Evolutionary conservation across 2,329 filamentous ascomycete genomes (phyloP).

Genomic region (Fusarium floridanum): DNA sequence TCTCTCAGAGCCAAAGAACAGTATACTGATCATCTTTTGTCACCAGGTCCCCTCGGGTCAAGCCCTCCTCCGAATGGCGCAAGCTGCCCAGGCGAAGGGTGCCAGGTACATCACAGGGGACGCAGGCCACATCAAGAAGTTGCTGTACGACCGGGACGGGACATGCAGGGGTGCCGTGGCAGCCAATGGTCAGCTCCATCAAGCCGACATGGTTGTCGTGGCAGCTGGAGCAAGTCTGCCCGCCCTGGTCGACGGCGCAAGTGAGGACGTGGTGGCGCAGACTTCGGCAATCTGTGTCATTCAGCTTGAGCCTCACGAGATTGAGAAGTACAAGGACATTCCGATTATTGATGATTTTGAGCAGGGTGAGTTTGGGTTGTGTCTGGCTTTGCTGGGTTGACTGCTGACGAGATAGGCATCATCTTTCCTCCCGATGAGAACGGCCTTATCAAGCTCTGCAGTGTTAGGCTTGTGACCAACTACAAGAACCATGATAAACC

Average conservation of each 20-base stretch:
- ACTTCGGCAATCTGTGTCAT: conserved; percentile 75
- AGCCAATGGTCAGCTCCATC: conserved; percentile 59
- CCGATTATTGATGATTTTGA: conserved; percentile 51
- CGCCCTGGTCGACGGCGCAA: conserved; percentile 69
- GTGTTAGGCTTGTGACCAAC: conserved; percentile 65
- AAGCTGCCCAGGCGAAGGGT: conserved; percentile 43
- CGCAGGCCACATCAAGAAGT: conserved; percentile 37
- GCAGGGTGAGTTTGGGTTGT: conserved; percentile 22
- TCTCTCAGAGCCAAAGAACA: not conserved
- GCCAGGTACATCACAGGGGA: conserved; percentile 48
- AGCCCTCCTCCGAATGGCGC: conserved; percentile 50
- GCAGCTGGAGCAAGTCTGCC: conserved; percentile 77
- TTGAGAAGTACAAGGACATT: conserved; percentile 61
- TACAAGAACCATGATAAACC: conserved; percentile 52
- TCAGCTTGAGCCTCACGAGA: conserved; percentile 69
- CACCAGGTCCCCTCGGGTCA: conserved; percentile 41
- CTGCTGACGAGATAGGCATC: conserved; percentile 53
- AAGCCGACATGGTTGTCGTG: conserved; percentile 71
- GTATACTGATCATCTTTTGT: not conserved
- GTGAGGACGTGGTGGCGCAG: conserved; percentile 71
- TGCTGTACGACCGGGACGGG: conserved; percentile 43
- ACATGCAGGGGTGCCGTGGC: conserved; percentile 63
- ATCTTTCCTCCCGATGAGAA: conserved; percentile 67
- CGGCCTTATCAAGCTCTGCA: conserved; percentile 65
- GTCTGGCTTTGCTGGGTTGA: too few relatives aligned